Evolutionary conservation across 768 basidiomycete genomes (phyloP), one percentile per base, ranked within the genome.

Genomic region (Mycena polygramma): DNA sequence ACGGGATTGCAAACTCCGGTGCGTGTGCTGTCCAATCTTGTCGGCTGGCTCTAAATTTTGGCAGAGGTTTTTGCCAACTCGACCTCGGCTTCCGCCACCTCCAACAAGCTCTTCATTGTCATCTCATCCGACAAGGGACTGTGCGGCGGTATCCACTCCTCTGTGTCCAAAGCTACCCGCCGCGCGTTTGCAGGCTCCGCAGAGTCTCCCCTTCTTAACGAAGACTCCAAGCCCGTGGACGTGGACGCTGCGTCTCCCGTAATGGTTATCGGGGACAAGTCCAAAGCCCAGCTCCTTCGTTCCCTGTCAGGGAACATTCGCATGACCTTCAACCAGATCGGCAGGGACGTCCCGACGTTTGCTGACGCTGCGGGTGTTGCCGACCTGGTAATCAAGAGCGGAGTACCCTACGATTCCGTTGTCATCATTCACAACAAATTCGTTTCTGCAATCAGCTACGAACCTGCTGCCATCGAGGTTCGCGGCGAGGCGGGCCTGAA

Each of bases 91-190:
- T 85, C 88, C 49, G 85, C 90, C 24, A 85, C 89, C 53, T 86
- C 91, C 77, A 90, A 89, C 80, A 94, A 93, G 79, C 95, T 99
- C 74, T 96, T 97, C 86, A 80, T 99, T 74, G 95, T 97, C 80
- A 83, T 98, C 78, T 98, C 97, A 54, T 98, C 97, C 64, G 97
- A 99, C 91, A 96, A 97, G 85, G 97, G 98, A 84, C 94, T 99
- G 67, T 99, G 97, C 79, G 97, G 98, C 84, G 97, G 98, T 88
- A 97, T 99, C 77, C 97, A 99, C 87, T 99, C 97, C 49, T 96
- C 95, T 63, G 94, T 99, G 79, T 88, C 93, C 75, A 98, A 98
- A 83, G 90, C 91, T 65, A 94, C 95, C 59, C 94, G 94, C 75
- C 89, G 88, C 66, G 92, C 89, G 37, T 77, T 97, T 65, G 82